Conservation (phyloP, 2,329 filamentous ascomycete species). For the Cercospora janseana region DNA sequence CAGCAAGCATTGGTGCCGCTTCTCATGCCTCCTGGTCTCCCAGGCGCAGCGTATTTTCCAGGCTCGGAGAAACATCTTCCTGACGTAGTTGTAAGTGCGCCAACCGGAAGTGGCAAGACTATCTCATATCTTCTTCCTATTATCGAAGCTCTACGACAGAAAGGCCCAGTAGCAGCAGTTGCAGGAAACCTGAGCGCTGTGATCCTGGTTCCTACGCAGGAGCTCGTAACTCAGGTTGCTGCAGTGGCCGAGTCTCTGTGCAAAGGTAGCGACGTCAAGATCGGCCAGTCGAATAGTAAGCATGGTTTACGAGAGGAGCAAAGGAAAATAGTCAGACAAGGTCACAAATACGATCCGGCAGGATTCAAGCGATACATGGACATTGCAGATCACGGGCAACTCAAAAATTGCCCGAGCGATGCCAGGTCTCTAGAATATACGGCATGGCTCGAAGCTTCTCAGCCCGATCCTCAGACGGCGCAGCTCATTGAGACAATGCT, state of each 20-base stretch:
- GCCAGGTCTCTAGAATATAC: slow-evolving; percentile 39
- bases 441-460: slow-evolving; percentile 23
- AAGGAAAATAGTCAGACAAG: slow-evolving; percentile 59
- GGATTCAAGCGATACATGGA: slow-evolving; percentile 52
- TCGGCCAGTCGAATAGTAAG: slow-evolving; percentile 80
- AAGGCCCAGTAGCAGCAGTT: slow-evolving; percentile 39
- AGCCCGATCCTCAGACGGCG: slow-evolving; percentile 24
- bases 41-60: slow-evolving; percentile 28
- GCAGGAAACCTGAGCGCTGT: slow-evolving; percentile 71
- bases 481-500: slow-evolving; percentile 32
- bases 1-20: slow-evolving; percentile 79
- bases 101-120: slow-evolving; percentile 94
- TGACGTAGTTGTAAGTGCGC: slow-evolving; percentile 85
- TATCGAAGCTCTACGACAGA: slow-evolving; percentile 67
- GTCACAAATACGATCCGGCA: slow-evolving; percentile 60
- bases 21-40: slow-evolving; percentile 60
- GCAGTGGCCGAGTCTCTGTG: slow-evolving; percentile 71
- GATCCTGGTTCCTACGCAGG: slow-evolving; percentile 81
- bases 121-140: slow-evolving; percentile 87
- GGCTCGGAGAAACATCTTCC: slow-evolving; percentile 40
- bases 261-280: slow-evolving; percentile 67
- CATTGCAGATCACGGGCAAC: slow-evolving; percentile 38
- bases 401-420: slow-evolving; percentile 34
- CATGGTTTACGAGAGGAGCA: slow-evolving; percentile 69
- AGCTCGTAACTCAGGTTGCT: slow-evolving; percentile 72